A percentile compares a stretch with the other conserved stretches of the same genome.
phyloP scores from a whole-genome alignment of 805 yeast species.

The Starmerella powellii region DNA sequence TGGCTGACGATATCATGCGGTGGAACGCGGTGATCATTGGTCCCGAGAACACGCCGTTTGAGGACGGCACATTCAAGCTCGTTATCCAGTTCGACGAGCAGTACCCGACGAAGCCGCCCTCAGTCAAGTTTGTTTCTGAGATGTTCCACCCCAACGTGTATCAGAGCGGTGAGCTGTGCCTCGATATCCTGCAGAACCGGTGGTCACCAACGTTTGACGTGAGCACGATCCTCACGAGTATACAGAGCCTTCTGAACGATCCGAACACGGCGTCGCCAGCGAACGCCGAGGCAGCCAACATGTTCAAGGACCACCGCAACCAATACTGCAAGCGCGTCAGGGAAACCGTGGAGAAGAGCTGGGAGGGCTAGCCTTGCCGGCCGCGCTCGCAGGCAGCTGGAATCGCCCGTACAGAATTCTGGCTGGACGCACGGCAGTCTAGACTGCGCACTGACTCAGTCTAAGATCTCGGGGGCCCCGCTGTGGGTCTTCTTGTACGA shows the following conservation, averaged over 20 bases:
- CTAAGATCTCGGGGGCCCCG: no score
- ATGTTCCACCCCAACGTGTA: conserved; percentile 99
- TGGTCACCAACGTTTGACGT: conserved; percentile 99
- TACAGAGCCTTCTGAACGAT: conserved; percentile 77
- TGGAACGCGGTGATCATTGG: conserved; percentile 98
- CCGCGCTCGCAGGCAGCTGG: no score
- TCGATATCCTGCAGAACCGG: conserved; percentile 89
- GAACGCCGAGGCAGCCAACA: conserved; percentile 91
- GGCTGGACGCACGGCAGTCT: no score
- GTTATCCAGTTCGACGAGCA: conserved; percentile 87
- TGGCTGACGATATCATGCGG: conserved; percentile 92
- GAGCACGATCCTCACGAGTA: conserved; percentile 83
- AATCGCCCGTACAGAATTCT: no score
- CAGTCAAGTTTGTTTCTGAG: conserved; percentile 76
- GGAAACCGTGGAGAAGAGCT: conserved; percentile 66
- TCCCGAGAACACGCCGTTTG: conserved; percentile 94
- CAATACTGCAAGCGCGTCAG: conserved; percentile 86
- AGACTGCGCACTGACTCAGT: no score
- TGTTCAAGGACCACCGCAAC: conserved; percentile 87
- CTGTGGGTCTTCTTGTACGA: no score
- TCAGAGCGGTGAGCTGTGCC: conserved; percentile 87
- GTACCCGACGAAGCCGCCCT: conserved; percentile 94
- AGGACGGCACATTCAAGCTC: conserved; percentile 90
- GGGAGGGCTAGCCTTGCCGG: conserved; percentile 11
- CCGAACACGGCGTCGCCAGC: conserved; percentile 97